phyloP scores from a whole-genome alignment of 1,284 basidiomycete species.

The Blastosporella zonata region DNA sequence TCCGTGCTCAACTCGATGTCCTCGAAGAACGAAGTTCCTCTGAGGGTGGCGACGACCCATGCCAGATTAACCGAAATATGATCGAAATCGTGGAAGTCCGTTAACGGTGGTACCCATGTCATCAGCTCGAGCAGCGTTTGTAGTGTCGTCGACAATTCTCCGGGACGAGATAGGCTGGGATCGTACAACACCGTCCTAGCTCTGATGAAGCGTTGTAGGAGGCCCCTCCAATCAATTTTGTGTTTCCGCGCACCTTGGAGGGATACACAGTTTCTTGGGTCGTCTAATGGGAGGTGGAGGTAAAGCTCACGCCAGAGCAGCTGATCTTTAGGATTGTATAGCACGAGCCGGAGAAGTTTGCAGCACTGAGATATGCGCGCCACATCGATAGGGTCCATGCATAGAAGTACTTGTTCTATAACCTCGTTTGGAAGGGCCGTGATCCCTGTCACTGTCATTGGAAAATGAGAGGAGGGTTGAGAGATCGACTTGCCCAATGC shows the following conservation, averaged over 20 bases:
- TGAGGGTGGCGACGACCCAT: constrained; percentile 47
- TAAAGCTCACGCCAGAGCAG: constrained; percentile 63
- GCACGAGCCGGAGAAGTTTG: constrained; percentile 35
- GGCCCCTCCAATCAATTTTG: constrained; percentile 49
- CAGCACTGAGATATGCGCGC: constrained; percentile 49
- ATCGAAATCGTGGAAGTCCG: constrained; percentile 20
- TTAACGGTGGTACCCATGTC: constrained; percentile 36
- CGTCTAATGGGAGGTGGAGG: constrained; percentile 55
- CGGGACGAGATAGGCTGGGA: constrained; percentile 31
- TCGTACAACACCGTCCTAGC: constrained; percentile 42
- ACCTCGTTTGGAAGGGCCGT: constrained; percentile 50
- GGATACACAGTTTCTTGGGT: constrained; percentile 47
- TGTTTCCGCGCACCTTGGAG: constrained; percentile 35
- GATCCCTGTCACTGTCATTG: constrained; percentile 22
- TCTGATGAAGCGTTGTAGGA: constrained; percentile 50
- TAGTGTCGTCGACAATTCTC: constrained; percentile 42
- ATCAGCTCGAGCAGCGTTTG: constrained; percentile 49
- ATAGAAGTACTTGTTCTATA: constrained; percentile 50
- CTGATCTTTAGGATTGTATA: constrained; percentile 45
- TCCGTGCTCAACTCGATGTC: constrained; percentile 19
- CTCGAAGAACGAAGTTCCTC: constrained; percentile 44
- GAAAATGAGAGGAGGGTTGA: background rate
- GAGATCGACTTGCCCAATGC: background rate
- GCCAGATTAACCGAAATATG: constrained; percentile 47
- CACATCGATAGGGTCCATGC: constrained; percentile 56